A percentile compares a stretch with the other conserved stretches of the same genome.
phyloP scores from a whole-genome alignment of 331 rosid genomes.

The Ulmus americana region DNA sequence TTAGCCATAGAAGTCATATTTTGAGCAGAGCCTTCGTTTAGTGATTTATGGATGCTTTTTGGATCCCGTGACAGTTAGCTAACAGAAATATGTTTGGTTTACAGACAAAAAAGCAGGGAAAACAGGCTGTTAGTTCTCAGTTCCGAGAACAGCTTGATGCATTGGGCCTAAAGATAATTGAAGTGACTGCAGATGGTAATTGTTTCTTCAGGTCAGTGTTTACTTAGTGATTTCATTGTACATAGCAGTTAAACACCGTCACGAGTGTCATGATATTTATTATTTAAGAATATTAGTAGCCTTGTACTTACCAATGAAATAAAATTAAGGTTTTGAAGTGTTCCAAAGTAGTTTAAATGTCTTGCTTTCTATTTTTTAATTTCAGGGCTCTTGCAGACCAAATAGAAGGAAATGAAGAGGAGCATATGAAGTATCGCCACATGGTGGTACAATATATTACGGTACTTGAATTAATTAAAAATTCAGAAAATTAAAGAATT shows the following conservation, averaged over 20 bases:
- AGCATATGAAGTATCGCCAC: conserved; percentile 59
- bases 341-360: conserved; percentile 3
- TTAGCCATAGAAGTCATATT: background rate
- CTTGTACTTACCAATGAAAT: background rate
- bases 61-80: conserved; percentile 6
- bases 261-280: background rate
- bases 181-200: conserved; percentile 86
- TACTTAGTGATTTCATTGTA: conserved; percentile 16
- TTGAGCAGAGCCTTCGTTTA: background rate
- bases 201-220: conserved; percentile 74
- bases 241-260: background rate
- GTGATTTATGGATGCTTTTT: conserved; percentile 17
- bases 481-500: no score
- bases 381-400: conserved; percentile 77
- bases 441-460: conserved; percentile 64
- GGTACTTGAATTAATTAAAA: conserved; percentile 35
- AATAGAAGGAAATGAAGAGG: conserved; percentile 73
- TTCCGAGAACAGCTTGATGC: conserved; percentile 61
- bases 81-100: conserved; percentile 15
- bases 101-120: conserved; percentile 63
- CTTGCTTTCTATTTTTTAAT: conserved; percentile 11
- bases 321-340: background rate
- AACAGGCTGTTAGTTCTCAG: conserved; percentile 45
- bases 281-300: background rate
- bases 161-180: conserved; percentile 50